Evolutionary conservation across 2,329 filamentous ascomycete genomes (phyloP), one percentile per base, ranked within the genome.

Genomic region (Talaromyces sp.): DNA sequence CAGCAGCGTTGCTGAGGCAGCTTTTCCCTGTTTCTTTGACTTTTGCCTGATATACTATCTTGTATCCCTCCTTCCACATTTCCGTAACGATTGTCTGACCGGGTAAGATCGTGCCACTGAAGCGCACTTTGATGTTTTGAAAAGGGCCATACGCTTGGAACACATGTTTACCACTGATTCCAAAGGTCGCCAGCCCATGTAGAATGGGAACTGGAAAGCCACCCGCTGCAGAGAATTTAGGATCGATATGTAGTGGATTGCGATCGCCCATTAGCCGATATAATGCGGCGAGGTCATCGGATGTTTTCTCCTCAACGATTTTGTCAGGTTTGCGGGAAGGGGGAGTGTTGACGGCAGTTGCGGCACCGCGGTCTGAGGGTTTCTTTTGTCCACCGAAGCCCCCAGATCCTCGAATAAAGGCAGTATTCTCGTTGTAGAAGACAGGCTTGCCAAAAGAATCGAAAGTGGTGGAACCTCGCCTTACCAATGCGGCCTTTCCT

Each of bases 221-320:
- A 66, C 94, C 95, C 72, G 96, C 89, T 82, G 94, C 95, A 81
- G 91, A 92, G 80, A 99, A 98, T 60, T 88, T 86, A 1, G 95
- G 95, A 78, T 99, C 95, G 68, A 99, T 90, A 82, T 99, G 95
- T 1, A 99, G 87, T 16, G 95, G 95, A 83, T 99, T 98, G 75
- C 94, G 90, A 79, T 99, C 95, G 60, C 95, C 95, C 71, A 90
- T 95, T 62, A 99, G 83, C 48, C 95, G 88, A 85, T 99, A 99
- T 64, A 99, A 80, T 9, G 92, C 93, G 7, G 95, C 95, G 82
- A 98, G 93, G 74, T 97, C 93, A 72, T 93, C 90, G 0, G 87
- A 90, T 5, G 95, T 98, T 79, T 87, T 87, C 79, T 91, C 90
- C 82, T 97, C 93, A 19, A 93, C 87, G 0, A 96, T 88, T 14